Base-by-base conservation (phyloP, 345 rosid species). In the Moricandia arvensis region DNA sequence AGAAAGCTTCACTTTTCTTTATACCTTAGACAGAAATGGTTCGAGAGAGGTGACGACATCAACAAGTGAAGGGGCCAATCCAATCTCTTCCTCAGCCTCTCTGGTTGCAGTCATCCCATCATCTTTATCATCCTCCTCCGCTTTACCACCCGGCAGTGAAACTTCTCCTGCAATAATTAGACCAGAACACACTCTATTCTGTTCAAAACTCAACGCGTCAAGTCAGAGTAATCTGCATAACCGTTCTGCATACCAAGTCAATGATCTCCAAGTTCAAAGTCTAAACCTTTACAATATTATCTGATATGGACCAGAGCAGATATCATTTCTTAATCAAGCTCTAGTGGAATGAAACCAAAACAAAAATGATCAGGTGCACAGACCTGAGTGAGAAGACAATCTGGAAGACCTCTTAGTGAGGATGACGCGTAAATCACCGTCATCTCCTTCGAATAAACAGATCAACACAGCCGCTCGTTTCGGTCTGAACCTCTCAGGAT, bases 21-120 rank as follows among this genome's bases (percentile, higher is more conserved):
- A 21, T 21, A 91, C 99, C 99, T 91, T 94, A 7, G 99, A 90
- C 15, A 91, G 79, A 82, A 91, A 91, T 4, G 99, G 99, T 76
- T 94, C 97, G 1, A 90, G 87, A 76, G 59, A 79, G n/a, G 90
- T 85, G 16, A 88, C 86, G 59, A 88, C 66, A 72, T 90, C 80
- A 54, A 88, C 88, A 75, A 86, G 90, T 0, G 84, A 82, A 80
- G 96, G 93, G 59, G 87, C 89, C 82, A 86, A 82, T 41, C 91
- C 89, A 68, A 88, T 85, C 82, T 88, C 91, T 80, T 88, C 97
- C 74, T 83, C 76, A 1, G 91, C 93, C 64, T 91, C 93, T 71
- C 91, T 84, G 1, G 86, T 81, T n/a, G 91, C 93, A 13, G 88
- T 89, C 31, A 86, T 85, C 35, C 82, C 86, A 77, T 87, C 91